Conservation (phyloP, 129 eudicot species). For the Glebionis coronaria region DNA sequence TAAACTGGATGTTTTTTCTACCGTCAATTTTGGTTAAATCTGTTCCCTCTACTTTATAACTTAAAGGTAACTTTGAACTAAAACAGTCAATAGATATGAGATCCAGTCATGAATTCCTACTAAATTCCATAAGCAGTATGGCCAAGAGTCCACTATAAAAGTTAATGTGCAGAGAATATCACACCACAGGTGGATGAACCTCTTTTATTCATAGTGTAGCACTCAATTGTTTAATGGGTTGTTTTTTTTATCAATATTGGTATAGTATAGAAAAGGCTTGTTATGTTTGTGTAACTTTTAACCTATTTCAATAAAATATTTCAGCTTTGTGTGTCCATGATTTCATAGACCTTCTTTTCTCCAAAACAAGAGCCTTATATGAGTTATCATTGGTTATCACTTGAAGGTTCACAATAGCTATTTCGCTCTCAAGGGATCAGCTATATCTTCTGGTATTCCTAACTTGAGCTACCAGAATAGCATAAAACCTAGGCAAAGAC, state of each 20-base stretch:
- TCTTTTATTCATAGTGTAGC: neutral
- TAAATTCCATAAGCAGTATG: neutral
- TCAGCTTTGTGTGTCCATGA: neutral
- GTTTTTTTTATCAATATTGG: neutral
- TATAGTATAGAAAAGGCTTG: neutral
- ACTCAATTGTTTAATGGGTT: neutral
- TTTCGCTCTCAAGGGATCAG: no score
- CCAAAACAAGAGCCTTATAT: neutral
- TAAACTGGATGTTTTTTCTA: neutral
- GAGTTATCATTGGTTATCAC: no score
- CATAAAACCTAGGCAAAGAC: no score
- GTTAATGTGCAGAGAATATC: neutral
- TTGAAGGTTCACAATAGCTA: no score
- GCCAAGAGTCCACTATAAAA: neutral
- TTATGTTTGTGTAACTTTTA: slow-evolving; percentile 1
- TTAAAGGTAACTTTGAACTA: neutral
- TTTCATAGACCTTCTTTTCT: neutral
- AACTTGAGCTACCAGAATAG: no score
- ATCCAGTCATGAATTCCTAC: neutral
- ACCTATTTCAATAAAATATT: neutral
- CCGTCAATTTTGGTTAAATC: neutral
- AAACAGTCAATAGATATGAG: neutral
- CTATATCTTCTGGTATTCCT: no score
- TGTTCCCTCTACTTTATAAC: neutral
- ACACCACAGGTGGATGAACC: neutral